These are phyloP conservation scores for Actinomucor elegans DNA, from an alignment of 371 early-diverging fungal genomes.

Conservation along the genomic window DNA sequence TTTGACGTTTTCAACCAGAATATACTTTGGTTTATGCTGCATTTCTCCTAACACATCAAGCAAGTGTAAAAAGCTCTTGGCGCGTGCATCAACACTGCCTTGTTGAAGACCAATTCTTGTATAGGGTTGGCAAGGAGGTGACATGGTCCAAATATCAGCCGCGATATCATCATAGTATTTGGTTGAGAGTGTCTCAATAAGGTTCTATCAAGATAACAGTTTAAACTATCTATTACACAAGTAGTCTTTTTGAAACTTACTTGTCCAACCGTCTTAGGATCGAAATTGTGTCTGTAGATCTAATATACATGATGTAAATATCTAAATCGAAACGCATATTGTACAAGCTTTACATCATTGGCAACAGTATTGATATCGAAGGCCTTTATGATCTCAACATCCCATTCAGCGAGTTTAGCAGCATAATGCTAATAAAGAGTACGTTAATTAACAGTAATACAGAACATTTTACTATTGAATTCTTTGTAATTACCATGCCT, in stretches of 20 bases:
- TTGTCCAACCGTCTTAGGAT: constrained; percentile 62
- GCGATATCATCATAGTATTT: constrained; percentile 60
- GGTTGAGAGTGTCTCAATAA: constrained; percentile 68
- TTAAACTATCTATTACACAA: no score
- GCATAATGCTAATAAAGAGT: constrained; percentile 64
- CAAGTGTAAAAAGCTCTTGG: constrained; percentile 73
- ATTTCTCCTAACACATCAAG: constrained; percentile 62
- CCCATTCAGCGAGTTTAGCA: constrained; percentile 57
- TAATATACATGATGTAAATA: not conserved
- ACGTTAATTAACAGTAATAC: not conserved
- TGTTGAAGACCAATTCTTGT: constrained; percentile 75
- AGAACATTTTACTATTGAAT: not conserved
- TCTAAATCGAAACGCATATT: not conserved
- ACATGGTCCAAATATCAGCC: constrained; percentile 84
- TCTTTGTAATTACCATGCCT: constrained; percentile 59
- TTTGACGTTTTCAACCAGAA: constrained; percentile 83
- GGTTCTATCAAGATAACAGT: constrained; percentile 38
- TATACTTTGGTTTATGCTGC: constrained; percentile 62
- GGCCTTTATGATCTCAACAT: constrained; percentile 64
- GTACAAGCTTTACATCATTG: constrained; percentile 55
- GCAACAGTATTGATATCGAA: constrained; percentile 83
- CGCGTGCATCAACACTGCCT: constrained; percentile 75
- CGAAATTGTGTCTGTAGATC: constrained; percentile 75
- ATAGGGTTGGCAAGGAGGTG: constrained; percentile 86
- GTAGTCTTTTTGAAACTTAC: no score